Base-by-base conservation (phyloP, 768 basidiomycete species). In the Coprinopsis cinerea region DNA sequence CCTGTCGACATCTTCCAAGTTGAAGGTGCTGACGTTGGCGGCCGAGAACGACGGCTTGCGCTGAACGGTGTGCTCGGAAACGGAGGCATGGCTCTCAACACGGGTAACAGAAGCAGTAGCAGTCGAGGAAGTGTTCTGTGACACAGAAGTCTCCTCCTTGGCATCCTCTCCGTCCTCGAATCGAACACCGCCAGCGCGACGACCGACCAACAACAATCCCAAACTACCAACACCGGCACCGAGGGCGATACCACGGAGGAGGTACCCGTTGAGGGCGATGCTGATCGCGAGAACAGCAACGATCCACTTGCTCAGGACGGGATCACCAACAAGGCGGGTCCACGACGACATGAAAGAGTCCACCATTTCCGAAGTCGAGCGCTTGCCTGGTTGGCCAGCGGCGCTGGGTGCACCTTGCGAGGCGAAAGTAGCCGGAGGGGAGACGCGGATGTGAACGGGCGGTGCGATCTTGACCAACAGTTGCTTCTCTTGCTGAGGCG, bases 271-370 rank as follows among this genome's bases (percentile, higher is more conserved):
- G 50, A 99, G 73, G 49, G 84, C 79, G 51, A 97, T 86, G 52
- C 85, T 88, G 52, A 95, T 77, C 2, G 83, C 87, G 20, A 99
- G 79, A 14, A 88, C 75, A 49, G 90, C 76, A 43, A 97, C 89
- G 62, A 98, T 93, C 88, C 91, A 94, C 70, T 98, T 98, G 59
- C 81, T 85, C 53, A 98, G 69, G 44, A 97, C 80, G 1, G 95
- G 95, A 61, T 99, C 95, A 30, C 92, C 92, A 44, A 97, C 92
- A 55, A 97, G 82, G 13, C 73, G 70, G 7, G 91, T 90, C 94
- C 94, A 97, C 2, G 80, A 77, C 36, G 81, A 80, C 88, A 96
- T 89, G 73, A 94, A 94, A 53, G 79, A 75, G 52, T 94, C 92
- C 47, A 95, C 69, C 18, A 79, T 68, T 51, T 83, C 81, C 22